phyloP scores from a whole-genome alignment of 2,329 filamentous ascomycete genomes.

The Penicillium sp. region DNA sequence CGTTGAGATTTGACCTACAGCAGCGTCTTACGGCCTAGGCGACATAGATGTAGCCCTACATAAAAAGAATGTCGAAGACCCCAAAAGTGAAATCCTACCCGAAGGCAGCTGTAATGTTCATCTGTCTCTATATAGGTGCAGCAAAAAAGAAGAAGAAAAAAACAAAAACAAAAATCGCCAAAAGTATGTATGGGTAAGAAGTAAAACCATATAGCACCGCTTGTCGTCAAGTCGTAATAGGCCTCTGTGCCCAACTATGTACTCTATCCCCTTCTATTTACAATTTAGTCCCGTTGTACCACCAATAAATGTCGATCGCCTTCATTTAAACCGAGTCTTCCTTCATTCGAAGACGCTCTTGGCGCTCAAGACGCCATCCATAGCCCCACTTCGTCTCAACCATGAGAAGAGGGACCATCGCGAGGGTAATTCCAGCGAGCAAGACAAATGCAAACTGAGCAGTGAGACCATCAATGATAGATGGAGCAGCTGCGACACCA shows the following conservation, averaged over 20 bases:
- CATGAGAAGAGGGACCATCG: slow-evolving; percentile 24
- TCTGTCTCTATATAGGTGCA: neutral
- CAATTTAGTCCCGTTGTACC: neutral
- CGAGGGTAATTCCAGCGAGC: slow-evolving; percentile 29
- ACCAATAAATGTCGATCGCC: neutral
- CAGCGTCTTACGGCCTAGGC: neutral
- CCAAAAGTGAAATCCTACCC: neutral
- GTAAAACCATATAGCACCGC: neutral
- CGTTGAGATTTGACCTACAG: neutral
- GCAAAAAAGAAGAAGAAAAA: too few relatives aligned
- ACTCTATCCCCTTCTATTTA: neutral
- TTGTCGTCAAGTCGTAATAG: slow-evolving; percentile 10
- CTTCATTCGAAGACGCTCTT: slow-evolving; percentile 16
- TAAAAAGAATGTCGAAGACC: neutral
- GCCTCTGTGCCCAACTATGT: neutral
- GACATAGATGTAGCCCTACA: neutral
- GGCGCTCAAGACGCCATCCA: slow-evolving; percentile 28
- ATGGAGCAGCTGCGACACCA: slow-evolving; percentile 32
- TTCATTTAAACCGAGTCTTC: neutral
- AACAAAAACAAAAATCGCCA: neutral
- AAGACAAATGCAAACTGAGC: slow-evolving; percentile 30
- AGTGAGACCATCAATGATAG: slow-evolving; percentile 33
- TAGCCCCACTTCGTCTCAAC: slow-evolving; percentile 29
- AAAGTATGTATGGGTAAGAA: neutral
- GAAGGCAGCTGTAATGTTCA: neutral